Evolutionary conservation across 169 alveolate genomes (phyloP).

Genomic region (Plasmodium coatneyi): DNA sequence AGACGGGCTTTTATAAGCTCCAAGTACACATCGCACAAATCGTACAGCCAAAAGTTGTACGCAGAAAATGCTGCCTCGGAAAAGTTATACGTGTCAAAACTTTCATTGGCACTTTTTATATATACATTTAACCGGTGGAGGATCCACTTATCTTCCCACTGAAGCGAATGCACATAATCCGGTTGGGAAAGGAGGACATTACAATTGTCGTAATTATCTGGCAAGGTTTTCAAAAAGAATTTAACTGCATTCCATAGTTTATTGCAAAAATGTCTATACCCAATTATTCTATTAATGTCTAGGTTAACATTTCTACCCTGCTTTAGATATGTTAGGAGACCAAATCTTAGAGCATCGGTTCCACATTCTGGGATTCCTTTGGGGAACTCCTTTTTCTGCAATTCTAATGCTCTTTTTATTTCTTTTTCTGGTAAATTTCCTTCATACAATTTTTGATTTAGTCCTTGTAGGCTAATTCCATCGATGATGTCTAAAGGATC

Average conservation of each 20-base stretch:
- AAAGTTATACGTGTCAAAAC: constrained; percentile 92
- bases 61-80: constrained; percentile 95
- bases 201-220: constrained; percentile 81
- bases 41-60: constrained; percentile 97
- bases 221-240: constrained; percentile 90
- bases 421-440: constrained; percentile 95
- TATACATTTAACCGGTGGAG: constrained; percentile 90
- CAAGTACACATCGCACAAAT: constrained; percentile 97
- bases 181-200: constrained; percentile 74
- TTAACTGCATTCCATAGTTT: constrained; percentile 98
- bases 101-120: constrained; percentile 83
- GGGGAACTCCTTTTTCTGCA: constrained; percentile 96
- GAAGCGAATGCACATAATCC: constrained; percentile 74
- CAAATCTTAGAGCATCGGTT: constrained; percentile 98
- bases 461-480: constrained; percentile 93
- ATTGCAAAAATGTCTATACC: constrained; percentile 98
- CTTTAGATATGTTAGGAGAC: constrained; percentile 94
- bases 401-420: constrained; percentile 92
- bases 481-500: constrained; percentile 99
- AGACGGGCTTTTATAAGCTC: constrained; percentile 94
- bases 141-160: constrained; percentile 97
- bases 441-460: constrained; percentile 90
- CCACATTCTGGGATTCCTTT: constrained; percentile 99
- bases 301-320: constrained; percentile 96
- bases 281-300: constrained; percentile 97